Evolutionary conservation across 306 rosid species (phyloP).

Genomic region (Trifolium subterraneum): DNA sequence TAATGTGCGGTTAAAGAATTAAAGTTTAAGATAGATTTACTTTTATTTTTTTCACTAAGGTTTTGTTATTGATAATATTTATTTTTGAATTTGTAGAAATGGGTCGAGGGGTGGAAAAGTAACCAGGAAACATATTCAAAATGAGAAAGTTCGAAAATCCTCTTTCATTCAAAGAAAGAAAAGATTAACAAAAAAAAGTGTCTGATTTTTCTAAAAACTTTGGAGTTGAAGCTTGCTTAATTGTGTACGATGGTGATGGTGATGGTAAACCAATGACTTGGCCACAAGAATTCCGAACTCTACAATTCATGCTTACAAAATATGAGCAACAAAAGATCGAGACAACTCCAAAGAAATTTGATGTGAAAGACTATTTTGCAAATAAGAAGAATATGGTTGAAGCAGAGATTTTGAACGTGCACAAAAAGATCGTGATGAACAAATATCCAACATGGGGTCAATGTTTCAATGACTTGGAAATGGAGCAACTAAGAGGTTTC

Average conservation of each 20-base stretch:
- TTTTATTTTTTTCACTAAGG: too few relatives aligned
- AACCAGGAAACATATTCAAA: neutral
- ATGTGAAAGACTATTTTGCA: conserved; percentile 9
- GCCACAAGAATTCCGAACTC: neutral
- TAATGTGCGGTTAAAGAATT: too few relatives aligned
- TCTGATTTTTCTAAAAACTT: neutral
- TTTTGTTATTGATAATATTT: neutral
- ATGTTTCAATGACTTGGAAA: neutral
- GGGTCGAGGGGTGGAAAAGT: conserved; percentile 33
- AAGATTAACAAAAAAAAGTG: conserved; percentile 30
- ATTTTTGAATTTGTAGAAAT: conserved; percentile 7
- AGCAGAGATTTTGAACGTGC: conserved; percentile 12
- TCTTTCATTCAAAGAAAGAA: conserved; percentile 25
- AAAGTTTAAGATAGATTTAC: too few relatives aligned
- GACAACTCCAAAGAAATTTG: neutral
- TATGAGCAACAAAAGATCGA: neutral
- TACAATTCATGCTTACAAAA: neutral
- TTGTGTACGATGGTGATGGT: neutral
- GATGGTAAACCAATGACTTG: neutral
- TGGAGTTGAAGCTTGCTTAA: conserved; percentile 5
- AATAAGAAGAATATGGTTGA: conserved; percentile 24
- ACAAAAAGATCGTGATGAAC: neutral
- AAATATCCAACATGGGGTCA: conserved; percentile 43
- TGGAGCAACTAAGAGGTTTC: neutral
- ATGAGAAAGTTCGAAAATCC: neutral